These are phyloP conservation scores for Gamarada debralockiae DNA, from an alignment of 495 filamentous ascomycete species.

Conservation along the genomic window DNA sequence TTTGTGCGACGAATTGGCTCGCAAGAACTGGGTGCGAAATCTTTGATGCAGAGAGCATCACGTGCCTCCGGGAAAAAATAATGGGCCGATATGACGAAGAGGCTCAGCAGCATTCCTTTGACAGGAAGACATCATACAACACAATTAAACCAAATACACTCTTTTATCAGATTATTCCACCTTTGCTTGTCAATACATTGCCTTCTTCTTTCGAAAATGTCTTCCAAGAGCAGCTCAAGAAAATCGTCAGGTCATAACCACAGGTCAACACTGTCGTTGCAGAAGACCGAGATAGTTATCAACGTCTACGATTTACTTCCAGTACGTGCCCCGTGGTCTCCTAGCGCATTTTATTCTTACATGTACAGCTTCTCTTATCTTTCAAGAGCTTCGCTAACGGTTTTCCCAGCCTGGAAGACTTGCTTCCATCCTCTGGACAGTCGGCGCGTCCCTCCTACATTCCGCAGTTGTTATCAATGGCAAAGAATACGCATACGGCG, in stretches of 20 bases:
- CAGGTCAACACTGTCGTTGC: constrained; percentile 53
- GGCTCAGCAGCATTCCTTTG: no score
- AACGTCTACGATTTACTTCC: constrained; percentile 78
- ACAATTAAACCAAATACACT: no score
- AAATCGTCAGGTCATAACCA: constrained; percentile 36
- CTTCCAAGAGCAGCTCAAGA: constrained; percentile 35
- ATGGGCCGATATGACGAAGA: background rate
- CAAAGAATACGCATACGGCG: constrained; percentile 79
- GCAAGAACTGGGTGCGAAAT: no score
- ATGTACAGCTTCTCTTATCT: background rate
- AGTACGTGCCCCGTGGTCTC: constrained; percentile 35
- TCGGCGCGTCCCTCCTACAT: constrained; percentile 71
- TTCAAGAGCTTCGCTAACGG: constrained; percentile 1
- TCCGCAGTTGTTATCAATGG: constrained; percentile 74
- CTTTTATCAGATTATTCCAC: no score
- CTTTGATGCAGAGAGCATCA: no score
- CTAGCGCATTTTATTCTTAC: background rate
- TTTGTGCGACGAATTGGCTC: constrained; percentile 15
- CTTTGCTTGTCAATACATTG: no score
- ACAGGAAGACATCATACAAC: no score
- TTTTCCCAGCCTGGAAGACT: constrained; percentile 57
- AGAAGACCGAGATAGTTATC: constrained; percentile 70
- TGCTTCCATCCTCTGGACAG: constrained; percentile 63
- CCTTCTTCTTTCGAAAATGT: constrained; percentile 24
- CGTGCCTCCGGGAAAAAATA: no score